phyloP scores from a whole-genome alignment of 176 grass and related monocot species.

The Carex parvula region DNA sequence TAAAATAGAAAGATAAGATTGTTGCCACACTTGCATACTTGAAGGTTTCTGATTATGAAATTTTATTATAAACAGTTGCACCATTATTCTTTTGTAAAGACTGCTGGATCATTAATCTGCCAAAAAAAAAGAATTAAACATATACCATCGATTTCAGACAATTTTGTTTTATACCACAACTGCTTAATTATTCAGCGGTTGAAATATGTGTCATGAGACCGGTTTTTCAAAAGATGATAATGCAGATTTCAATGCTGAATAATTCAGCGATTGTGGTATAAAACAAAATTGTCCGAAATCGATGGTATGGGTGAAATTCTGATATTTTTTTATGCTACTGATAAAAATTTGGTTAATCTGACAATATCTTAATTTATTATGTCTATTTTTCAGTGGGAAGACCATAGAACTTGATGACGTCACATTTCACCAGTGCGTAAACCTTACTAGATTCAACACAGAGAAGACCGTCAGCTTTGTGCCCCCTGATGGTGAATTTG shows the following conservation, averaged over 20 bases:
- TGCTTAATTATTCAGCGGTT: no score
- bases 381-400: slow-evolving; percentile 55
- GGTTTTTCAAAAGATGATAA: no score
- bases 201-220: no score
- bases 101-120: not conserved
- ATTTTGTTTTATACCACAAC: no score
- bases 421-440: slow-evolving; percentile 98
- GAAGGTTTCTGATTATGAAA: not conserved
- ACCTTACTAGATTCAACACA: slow-evolving; percentile 98
- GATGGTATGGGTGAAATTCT: no score
- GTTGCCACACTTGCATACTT: not conserved
- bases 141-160: no score
- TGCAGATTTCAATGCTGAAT: no score
- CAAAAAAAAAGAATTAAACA: no score
- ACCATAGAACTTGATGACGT: slow-evolving; percentile 99
- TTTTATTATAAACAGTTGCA: not conserved
- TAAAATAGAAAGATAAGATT: not conserved
- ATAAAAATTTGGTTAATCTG: no score
- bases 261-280: no score
- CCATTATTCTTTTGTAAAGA: not conserved
- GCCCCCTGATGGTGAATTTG: slow-evolving; percentile 98
- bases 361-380: not conserved
- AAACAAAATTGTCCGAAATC: no score
- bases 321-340: no score
- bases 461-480: slow-evolving; percentile 99